Base-by-base conservation (phyloP, 2,329 filamentous ascomycete species). In the Aspergillus quadrilineatus region DNA sequence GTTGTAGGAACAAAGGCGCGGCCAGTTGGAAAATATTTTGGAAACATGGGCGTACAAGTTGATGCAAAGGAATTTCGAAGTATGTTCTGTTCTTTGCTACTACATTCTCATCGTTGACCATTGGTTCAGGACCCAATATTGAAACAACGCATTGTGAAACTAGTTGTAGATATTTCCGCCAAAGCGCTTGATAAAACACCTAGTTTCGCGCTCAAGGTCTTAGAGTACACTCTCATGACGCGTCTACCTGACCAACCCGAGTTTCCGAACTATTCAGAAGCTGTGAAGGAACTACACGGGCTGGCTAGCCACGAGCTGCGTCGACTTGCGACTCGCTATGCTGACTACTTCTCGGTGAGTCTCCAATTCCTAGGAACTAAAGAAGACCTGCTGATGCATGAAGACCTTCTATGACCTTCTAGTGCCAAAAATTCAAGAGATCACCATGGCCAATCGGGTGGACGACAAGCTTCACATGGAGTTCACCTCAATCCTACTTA, bases 401-500 rank as follows among this genome's bases (percentile, higher is more conserved):
- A 47, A 87, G 85, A 85, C 86, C 37, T 92, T 95, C 29, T 97
- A 97, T 70, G 89, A 93, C 56, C 85, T 94, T 64, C 84, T 99
- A 29, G 90, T 96, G 70, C 82, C 81, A 37, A 91, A 91, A 67
- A 87, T 97, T 58, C 88, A 88, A 58, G 89, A 93, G 58, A 75
- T 70, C 86, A 96, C 78, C 82, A 89, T 69, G 80, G 85, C 60
- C 85, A 89, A 47, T 85, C 89, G 30, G 82, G 83, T 53, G 77
- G 93, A 97, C 67, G 88, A 93, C 66, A 91, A 92, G 68, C 85
- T 92, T 32, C 86, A 90, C 56, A 87, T 94, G 67, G 90, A 92
- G 1, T 92, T 95, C 67, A 89, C 87, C 64, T 93, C 92, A 8
- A 93, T 97, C 61, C 80, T 97, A 0, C 95, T 99, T 71, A 94